Conservation (phyloP, 2,329 filamentous ascomycete species). For the Colletotrichum lentis region DNA sequence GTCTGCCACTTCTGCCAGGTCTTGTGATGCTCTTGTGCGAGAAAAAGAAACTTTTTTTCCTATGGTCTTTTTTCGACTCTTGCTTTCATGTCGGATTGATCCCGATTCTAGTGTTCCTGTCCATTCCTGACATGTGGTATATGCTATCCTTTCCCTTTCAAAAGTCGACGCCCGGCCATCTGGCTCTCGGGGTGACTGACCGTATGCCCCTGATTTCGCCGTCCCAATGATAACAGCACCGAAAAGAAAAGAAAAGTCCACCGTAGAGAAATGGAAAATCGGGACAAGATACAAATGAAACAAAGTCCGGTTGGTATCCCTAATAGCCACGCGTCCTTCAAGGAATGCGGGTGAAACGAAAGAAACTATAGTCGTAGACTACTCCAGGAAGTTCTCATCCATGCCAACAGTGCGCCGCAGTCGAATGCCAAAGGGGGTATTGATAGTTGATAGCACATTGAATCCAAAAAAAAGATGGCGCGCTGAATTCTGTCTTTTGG, state of each 20-base stretch:
- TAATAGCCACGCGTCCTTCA: slow-evolving; percentile 35
- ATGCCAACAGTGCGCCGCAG: slow-evolving; percentile 38
- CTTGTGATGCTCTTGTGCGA: slow-evolving; percentile 13
- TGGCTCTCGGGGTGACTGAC: slow-evolving; percentile 34
- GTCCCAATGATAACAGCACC: slow-evolving; percentile 19
- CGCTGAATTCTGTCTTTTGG: slow-evolving; percentile 36
- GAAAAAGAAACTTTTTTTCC: slow-evolving; percentile 36
- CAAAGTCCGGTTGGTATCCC: slow-evolving; percentile 14
- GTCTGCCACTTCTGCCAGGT: neutral
- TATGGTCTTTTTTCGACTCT: slow-evolving; percentile 38
- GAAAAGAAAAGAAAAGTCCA: neutral
- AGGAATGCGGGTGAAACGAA: slow-evolving; percentile 34
- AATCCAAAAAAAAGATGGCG: slow-evolving; percentile 37
- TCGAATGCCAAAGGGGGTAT: slow-evolving; percentile 38
- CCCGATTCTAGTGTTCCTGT: slow-evolving; percentile 35
- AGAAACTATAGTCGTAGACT: slow-evolving; percentile 37
- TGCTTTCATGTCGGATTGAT: slow-evolving; percentile 37
- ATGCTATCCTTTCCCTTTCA: slow-evolving; percentile 35
- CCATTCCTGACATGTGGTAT: slow-evolving; percentile 36
- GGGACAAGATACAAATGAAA: slow-evolving; percentile 5
- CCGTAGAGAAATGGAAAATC: slow-evolving; percentile 23
- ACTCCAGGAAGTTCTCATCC: slow-evolving; percentile 36
- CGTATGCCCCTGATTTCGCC: slow-evolving; percentile 36
- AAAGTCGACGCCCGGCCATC: slow-evolving; percentile 33
- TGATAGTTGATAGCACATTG: slow-evolving; percentile 37